Base-by-base conservation (phyloP, 2,329 filamentous ascomycete genomes). In the Tricladium varicosporioides region DNA sequence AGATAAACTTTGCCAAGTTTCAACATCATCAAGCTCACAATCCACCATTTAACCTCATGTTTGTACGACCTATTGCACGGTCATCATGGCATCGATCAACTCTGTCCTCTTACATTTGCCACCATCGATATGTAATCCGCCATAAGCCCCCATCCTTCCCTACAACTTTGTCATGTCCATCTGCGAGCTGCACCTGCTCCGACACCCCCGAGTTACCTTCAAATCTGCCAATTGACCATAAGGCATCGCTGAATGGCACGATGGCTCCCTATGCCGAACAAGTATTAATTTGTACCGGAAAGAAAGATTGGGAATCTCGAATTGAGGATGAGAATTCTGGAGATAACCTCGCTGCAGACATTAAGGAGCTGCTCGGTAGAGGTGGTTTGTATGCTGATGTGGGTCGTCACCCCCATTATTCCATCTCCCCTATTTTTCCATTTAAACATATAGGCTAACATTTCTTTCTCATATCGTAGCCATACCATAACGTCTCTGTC, bases 251-350 rank as follows among this genome's bases (percentile, higher is more conserved):
- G 45, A 87, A 89, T 68, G 89, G 89, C 11, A 87, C 88, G 5
- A 92, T 96, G 74, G 79, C 88, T 1, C 77, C 80, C 1, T 96
- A 96, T 70, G 80, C 85, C 1, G 87, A 95, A 72, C 92, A 97
- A 65, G 82, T 97, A 2, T 73, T 97, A 9, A 79, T 97, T 13
- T 92, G 88, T 60, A 96, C 92, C 0, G 92, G 91, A 4, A 83
- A 85, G 59, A 75, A 80, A 31, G 89, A 96, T 74, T 97, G 92
- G 92, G 78, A 80, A 27, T 92, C 88, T 68, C 83, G 84, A 56
- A 95, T 97, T 60, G 92, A 96, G 70, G 86, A 96, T 47, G 91
- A 95, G 58, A 83, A 87, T 65, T 80, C 73, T 67, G 83, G 77
- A 14, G 80, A 85, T 63, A 87, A 87, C 63, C 71, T 92, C 15